Percentiles rank a stretch among this genome's conserved stretches.
Evolutionary conservation across 129 eudicot species (phyloP).

Genomic region (Rutidosis leptorrhynchoides): DNA sequence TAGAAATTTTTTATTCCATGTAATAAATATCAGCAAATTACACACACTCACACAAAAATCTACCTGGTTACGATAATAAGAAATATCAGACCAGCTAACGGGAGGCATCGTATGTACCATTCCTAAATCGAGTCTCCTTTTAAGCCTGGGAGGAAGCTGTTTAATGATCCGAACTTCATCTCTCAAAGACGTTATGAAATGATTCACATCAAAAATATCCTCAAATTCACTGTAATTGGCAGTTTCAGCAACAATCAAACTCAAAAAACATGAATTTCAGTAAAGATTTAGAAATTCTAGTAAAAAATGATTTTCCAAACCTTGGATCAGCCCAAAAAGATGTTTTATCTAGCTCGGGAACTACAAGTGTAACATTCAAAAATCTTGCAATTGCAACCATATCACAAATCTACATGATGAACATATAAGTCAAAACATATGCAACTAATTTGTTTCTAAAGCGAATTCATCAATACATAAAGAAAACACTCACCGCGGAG

Average conservation of each 20-base stretch:
- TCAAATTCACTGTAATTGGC: slow-evolving; percentile 66
- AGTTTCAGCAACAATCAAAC: not conserved
- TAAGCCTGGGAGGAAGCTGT: slow-evolving; percentile 84
- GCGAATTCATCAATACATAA: not conserved
- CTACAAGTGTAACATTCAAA: slow-evolving; percentile 80
- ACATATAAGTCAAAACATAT: not conserved
- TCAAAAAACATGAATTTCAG: slow-evolving; percentile 4
- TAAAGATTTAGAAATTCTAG: not conserved
- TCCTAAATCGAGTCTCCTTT: slow-evolving; percentile 74
- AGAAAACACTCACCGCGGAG: slow-evolving; percentile 67
- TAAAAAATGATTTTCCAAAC: slow-evolving; percentile 25
- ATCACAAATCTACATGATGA: slow-evolving; percentile 74
- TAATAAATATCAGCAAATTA: too few species aligned
- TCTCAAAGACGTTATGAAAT: slow-evolving; percentile 85
- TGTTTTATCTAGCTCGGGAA: slow-evolving; percentile 90
- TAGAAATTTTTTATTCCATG: too few species aligned
- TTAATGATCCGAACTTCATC: slow-evolving; percentile 88
- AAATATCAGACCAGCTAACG: slow-evolving; percentile 95
- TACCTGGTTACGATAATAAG: slow-evolving; percentile 86
- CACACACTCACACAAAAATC: slow-evolving; percentile 8
- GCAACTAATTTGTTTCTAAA: not conserved
- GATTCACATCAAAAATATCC: slow-evolving; percentile 90
- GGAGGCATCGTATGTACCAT: slow-evolving; percentile 73
- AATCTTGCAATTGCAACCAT: slow-evolving; percentile 94
- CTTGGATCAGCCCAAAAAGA: slow-evolving; percentile 98